Base-by-base conservation (phyloP, 1,139 yeast genomes). In the Geotrichum klebahnii region DNA sequence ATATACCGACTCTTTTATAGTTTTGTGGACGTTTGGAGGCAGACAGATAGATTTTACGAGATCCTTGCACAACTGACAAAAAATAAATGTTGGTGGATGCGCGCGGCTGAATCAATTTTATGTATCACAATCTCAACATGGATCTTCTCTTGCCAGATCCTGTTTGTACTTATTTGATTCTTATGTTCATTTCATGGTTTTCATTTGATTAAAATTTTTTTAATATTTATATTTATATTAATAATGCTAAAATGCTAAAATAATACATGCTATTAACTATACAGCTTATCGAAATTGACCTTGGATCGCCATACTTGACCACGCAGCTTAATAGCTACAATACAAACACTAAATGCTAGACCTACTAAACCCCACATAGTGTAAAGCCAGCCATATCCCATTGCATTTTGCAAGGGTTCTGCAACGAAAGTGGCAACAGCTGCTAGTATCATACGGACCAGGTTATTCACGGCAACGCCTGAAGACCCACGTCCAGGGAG, bases 401-500 rank as follows among this genome's bases (percentile, higher is more conserved):
- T 71, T 10, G 66, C 67, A 4, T 2, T 81, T 81, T 28, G 63
- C 61, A 44, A 80, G 65, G 95, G 95, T 44, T 82, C 89, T 1
- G 84, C 80, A 12, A 82, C 73, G 64, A 88, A 88, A 0, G 90
- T 81, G 5, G 87, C 90, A 2, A 76, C 71, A 0, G 95, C 87
- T 0, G 95, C 95, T 55, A 85, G 70, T 0, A 80, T 70, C 73
- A 81, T 85, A 60, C 96, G 74, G 35, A 83, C 72, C 54, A 88
- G 74, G 61, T 87, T 88, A 61, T 85, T 87, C 51, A 88, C 66
- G 0, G 96, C 95, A 39, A 87, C 87, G 1, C 95, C 96, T 0
- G 95, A 84, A 3, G 95, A 90, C 35, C 96, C 95, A 59, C 83
- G 76, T 0, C 95, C 95, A 0, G 96, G 96, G 46, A 88, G 72